phyloP scores from a whole-genome alignment of 2,329 filamentous ascomycete species.

The Penicillium crustosum region DNA sequence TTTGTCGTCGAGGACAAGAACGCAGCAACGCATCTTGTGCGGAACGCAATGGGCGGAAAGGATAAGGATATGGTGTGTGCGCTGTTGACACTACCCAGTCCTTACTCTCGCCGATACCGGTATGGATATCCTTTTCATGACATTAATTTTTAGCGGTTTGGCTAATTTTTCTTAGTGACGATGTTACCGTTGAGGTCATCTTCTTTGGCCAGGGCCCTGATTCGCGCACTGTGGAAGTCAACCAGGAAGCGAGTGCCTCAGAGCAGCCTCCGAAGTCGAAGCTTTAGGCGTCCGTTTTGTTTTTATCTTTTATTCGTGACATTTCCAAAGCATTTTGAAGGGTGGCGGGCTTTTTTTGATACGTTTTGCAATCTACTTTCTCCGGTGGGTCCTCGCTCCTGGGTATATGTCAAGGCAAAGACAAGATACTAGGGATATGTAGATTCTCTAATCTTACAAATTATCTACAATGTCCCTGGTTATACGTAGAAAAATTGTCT shows the following conservation, averaged over 20 bases:
- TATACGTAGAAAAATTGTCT: neutral
- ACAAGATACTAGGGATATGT: neutral
- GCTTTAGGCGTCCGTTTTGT: conserved; percentile 34
- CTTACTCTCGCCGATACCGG: conserved; percentile 89
- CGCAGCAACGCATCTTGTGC: conserved; percentile 88
- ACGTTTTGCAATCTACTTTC: neutral
- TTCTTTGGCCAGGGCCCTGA: conserved; percentile 86
- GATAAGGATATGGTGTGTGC: conserved; percentile 93
- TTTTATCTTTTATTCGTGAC: neutral
- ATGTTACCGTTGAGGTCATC: conserved; percentile 95
- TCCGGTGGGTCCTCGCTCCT: neutral
- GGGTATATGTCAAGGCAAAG: neutral
- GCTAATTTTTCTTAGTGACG: conserved; percentile 63
- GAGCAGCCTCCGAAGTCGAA: conserved; percentile 51
- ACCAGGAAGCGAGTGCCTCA: conserved; percentile 77
- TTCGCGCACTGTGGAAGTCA: conserved; percentile 76
- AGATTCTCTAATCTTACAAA: neutral
- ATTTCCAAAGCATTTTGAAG: conserved; percentile 2
- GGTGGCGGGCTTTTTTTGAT: neutral
- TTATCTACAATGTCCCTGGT: neutral
- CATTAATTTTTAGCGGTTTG: neutral
- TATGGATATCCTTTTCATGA: conserved; percentile 45
- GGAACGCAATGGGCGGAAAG: conserved; percentile 90
- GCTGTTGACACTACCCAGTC: conserved; percentile 83
- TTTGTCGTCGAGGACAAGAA: conserved; percentile 96